Base-by-base conservation (phyloP, 2,329 filamentous ascomycete genomes). In the Cladophialophora exuberans region DNA sequence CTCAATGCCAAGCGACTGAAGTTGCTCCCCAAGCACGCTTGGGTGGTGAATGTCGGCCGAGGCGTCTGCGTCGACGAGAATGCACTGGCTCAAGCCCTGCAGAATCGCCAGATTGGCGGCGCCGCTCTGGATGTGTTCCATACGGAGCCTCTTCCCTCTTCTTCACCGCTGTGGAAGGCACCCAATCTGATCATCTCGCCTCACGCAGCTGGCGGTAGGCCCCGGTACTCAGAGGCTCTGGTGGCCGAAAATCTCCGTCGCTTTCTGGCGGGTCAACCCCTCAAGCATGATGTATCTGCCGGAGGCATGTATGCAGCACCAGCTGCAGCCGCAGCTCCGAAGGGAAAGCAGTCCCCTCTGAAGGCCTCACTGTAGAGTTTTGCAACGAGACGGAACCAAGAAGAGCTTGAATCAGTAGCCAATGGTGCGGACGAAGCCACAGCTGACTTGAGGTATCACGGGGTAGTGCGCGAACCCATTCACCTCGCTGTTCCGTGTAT, bases 121-220 rank as follows among this genome's bases (percentile, higher is more conserved):
- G 84, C 82, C 1, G 88, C 83, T 1, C 65, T 90, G 17, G 88
- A 91, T 72, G 87, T 90, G 0, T 90, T 86, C 66, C 81, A 84
- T 49, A 72, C 83, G 2, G 88, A 91, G 65, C 88, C 88, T 4
- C 67, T 91, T 56, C 81, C 83, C 0, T 57, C 65, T 6, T 78
- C 86, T 26, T 89, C 84, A 60, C 73, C 75, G 20, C 90, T 63
- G 10, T 63, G 56, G 56, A 60, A 52, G n/a, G 48, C 59, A 17
- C 45, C 45, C 13, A 61, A 61, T 42, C 17, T 50, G 9, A 56
- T 59, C 22, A 47, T 61, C 20, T 53, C 52, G 11, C 59, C 59
- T 9, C 59, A 61, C 50, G 57, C 57, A 25, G 52, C 74, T 28
- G 57, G 57, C 22, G 56, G 71, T 61, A 69, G 84, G 53, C 84